phyloP scores from a whole-genome alignment of 768 basidiomycete species.

The Exsudoporus frostii region DNA sequence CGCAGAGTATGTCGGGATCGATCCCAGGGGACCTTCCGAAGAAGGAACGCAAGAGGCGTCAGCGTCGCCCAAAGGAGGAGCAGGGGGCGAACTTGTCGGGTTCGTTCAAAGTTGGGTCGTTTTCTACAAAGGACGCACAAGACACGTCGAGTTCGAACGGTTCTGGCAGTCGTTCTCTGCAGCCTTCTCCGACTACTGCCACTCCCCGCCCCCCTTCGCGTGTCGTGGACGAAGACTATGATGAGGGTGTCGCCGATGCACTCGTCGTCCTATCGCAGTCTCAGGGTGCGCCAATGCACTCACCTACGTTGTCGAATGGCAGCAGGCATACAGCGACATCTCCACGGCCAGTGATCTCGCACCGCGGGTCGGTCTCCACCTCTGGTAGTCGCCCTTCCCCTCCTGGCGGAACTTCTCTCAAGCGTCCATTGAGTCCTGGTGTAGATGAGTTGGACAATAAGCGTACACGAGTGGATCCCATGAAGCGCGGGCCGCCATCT shows the following conservation, averaged over 20 bases:
- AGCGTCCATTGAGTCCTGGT: conserved; percentile 67
- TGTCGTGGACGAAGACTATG: conserved; percentile 88
- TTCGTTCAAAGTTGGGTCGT: conserved; percentile 32
- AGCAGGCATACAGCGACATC: conserved; percentile 49
- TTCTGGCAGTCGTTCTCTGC: conserved; percentile 59
- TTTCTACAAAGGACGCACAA: conserved; percentile 47
- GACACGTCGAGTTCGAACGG: conserved; percentile 66
- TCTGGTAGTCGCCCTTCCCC: conserved; percentile 65
- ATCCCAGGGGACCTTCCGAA: conserved; percentile 43
- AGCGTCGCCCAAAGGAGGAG: conserved; percentile 44
- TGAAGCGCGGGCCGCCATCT: conserved; percentile 52
- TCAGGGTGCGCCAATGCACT: conserved; percentile 38
- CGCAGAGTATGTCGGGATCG: conserved; percentile 30
- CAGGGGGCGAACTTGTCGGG: conserved; percentile 31
- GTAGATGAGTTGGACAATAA: conserved; percentile 61
- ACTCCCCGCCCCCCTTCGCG: conserved; percentile 61
- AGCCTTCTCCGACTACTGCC: conserved; percentile 67
- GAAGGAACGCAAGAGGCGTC: conserved; percentile 56
- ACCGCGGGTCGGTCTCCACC: conserved; percentile 68
- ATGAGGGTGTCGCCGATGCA: conserved; percentile 86
- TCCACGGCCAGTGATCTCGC: conserved; percentile 46
- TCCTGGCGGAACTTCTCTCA: conserved; percentile 47
- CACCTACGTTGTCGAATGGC: conserved; percentile 57
- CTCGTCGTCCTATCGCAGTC: conserved; percentile 65
- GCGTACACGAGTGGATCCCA: conserved; percentile 57